phyloP scores from a whole-genome alignment of 192 early-diverging fungal species.

The Backusella tarrabulga region DNA sequence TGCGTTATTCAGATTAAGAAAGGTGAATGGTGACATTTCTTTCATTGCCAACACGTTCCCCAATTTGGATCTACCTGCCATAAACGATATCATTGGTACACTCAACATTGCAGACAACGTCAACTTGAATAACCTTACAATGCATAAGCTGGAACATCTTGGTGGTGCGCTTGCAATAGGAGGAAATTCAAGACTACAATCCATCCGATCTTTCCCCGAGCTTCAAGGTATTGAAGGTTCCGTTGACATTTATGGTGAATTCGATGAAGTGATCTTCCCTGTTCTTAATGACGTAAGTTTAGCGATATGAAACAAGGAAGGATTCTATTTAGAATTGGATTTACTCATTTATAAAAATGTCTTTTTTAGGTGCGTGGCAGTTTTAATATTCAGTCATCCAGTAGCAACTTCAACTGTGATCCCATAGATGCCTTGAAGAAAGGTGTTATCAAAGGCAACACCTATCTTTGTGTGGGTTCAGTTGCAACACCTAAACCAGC shows the following conservation, averaged over 20 bases:
- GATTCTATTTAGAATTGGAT: neutral
- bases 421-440: constrained; percentile 16
- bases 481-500: constrained; percentile 21
- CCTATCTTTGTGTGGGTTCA: constrained; percentile 20
- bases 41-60: constrained; percentile 59
- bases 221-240: constrained; percentile 58
- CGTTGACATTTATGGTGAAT: constrained; percentile 55
- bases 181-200: constrained; percentile 59
- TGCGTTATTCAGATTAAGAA: constrained; percentile 41
- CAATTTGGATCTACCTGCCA: constrained; percentile 45
- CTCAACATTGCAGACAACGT: constrained; percentile 59
- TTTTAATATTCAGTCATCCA: constrained; percentile 58
- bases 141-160: constrained; percentile 51
- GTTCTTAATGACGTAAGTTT: constrained; percentile 28
- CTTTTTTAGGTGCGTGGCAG: constrained; percentile 44
- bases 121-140: constrained; percentile 50
- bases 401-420: constrained; percentile 51
- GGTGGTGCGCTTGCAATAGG: constrained; percentile 64
- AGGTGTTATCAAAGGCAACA: constrained; percentile 32
- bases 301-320: neutral
- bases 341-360: neutral
- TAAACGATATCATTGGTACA: constrained; percentile 49
- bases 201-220: constrained; percentile 54
- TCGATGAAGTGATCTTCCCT: constrained; percentile 57
- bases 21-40: constrained; percentile 55